These are phyloP conservation scores for Heterobasidion irregulare DNA, from an alignment of 1,284 basidiomycete species.

Conservation along the genomic window DNA sequence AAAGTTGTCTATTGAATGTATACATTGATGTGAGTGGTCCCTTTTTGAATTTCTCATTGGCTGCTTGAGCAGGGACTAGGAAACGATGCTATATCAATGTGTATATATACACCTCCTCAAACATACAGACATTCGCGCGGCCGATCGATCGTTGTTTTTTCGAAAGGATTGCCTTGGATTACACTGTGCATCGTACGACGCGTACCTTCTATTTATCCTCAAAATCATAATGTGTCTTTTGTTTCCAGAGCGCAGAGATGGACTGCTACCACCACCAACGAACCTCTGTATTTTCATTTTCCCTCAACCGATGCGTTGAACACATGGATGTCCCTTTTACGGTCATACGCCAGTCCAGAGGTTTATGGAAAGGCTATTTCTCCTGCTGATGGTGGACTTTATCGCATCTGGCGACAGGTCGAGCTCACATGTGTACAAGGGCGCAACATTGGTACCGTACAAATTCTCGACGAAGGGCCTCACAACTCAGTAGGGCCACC, in stretches of 20 bases:
- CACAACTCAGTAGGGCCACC: conserved; percentile 6
- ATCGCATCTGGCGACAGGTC: conserved; percentile 79
- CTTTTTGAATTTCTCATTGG: conserved; percentile 1
- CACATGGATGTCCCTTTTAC: conserved; percentile 67
- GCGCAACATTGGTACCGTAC: conserved; percentile 48
- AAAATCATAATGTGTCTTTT: neutral
- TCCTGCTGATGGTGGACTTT: conserved; percentile 53
- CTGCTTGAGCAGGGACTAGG: conserved; percentile 30
- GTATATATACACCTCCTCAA: conserved; percentile 62
- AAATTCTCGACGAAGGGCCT: conserved; percentile 13
- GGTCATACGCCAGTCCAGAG: conserved; percentile 70
- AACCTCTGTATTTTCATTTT: conserved; percentile 68
- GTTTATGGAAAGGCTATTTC: conserved; percentile 57
- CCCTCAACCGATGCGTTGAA: conserved; percentile 47
- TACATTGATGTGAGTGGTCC: conserved; percentile 55
- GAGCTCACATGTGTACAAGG: conserved; percentile 63
- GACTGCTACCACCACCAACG: conserved; percentile 42
- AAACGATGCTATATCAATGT: conserved; percentile 62
- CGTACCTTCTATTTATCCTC: conserved; percentile 11
- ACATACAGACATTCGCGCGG: conserved; percentile 65
- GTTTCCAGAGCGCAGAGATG: conserved; percentile 48
- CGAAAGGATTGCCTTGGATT: conserved; percentile 65
- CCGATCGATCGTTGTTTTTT: conserved; percentile 64
- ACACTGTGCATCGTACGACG: conserved; percentile 43
- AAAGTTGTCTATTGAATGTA: conserved; percentile 57